Conservation (phyloP, 768 basidiomycete genomes). For the Amanita fuliginea region DNA sequence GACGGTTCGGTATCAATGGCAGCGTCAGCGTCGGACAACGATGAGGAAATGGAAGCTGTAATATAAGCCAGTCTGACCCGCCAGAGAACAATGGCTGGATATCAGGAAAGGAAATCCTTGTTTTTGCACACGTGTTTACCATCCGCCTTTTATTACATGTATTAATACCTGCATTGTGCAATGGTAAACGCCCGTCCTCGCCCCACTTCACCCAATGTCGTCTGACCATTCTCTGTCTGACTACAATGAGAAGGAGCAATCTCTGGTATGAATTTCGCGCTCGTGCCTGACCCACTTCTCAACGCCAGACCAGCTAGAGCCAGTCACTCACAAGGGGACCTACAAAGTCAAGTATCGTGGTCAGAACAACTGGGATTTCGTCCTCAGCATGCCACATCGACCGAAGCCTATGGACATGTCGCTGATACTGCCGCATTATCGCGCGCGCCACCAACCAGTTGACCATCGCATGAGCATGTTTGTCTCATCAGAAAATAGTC, state of each 20-base stretch:
- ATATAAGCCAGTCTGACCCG: slow-evolving; percentile 17
- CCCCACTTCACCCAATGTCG: neutral
- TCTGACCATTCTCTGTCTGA: slow-evolving; percentile 1
- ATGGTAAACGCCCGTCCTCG: neutral
- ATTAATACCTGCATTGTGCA: slow-evolving; percentile 13
- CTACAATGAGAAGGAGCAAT: slow-evolving; percentile 1
- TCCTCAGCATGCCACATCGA: slow-evolving; percentile 34
- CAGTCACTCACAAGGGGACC: slow-evolving; percentile 25
- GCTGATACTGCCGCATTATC: slow-evolving; percentile 68
- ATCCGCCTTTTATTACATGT: slow-evolving; percentile 13
- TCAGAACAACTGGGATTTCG: slow-evolving; percentile 55
- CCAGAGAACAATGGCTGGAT: slow-evolving; percentile 2
- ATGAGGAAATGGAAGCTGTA: slow-evolving; percentile 36
- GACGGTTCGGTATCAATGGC: neutral
- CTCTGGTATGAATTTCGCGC: slow-evolving; percentile 3
- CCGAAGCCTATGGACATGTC: slow-evolving; percentile 48
- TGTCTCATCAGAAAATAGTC: slow-evolving; percentile 36
- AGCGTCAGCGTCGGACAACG: slow-evolving; percentile 13
- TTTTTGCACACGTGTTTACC: slow-evolving; percentile 11
- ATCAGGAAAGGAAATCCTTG: slow-evolving; percentile 18
- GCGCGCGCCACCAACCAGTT: slow-evolving; percentile 61
- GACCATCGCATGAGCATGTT: slow-evolving; percentile 67
- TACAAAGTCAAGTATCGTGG: slow-evolving; percentile 57
- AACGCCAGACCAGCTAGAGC: neutral
- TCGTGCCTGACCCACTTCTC: neutral